Percentiles rank a stretch among this genome's conserved stretches.
Evolutionary conservation across 2,329 filamentous ascomycete genomes (phyloP).

Genomic region (Mariannaea sp.): DNA sequence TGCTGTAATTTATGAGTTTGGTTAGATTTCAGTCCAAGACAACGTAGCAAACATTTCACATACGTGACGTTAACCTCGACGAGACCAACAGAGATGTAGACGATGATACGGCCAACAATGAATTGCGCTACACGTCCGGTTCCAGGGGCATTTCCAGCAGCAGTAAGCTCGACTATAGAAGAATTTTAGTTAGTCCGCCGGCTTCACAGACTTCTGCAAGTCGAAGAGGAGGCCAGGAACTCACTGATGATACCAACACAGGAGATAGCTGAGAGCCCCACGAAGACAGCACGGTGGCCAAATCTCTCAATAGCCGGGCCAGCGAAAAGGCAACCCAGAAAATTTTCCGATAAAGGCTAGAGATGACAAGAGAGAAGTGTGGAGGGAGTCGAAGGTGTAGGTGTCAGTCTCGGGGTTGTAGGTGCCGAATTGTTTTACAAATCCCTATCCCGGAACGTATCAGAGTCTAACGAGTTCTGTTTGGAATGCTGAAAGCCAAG

Average conservation of each 20-base stretch:
- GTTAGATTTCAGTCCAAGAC: neutral
- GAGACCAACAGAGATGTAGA: constrained; percentile 14
- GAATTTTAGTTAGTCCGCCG: neutral
- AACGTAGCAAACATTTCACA: neutral
- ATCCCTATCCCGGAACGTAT: neutral
- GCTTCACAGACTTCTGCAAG: no score
- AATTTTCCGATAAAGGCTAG: constrained; percentile 13
- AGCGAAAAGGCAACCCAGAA: constrained; percentile 11
- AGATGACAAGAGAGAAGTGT: constrained; percentile 9
- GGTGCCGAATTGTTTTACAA: constrained; percentile 1
- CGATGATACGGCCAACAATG: constrained; percentile 12
- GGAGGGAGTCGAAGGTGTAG: neutral
- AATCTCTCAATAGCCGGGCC: constrained; percentile 13
- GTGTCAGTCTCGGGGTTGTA: neutral
- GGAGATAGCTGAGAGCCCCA: constrained; percentile 8
- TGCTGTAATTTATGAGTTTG: neutral
- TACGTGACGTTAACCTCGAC: constrained; percentile 17
- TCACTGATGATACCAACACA: constrained; percentile 11
- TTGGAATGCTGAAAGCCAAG: neutral
- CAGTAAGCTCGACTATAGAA: constrained; percentile 1
- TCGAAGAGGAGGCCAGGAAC: neutral
- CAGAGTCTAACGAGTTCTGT: neutral
- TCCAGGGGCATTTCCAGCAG: neutral
- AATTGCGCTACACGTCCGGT: constrained; percentile 13
- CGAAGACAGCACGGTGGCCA: constrained; percentile 11